Base-by-base conservation (phyloP, 306 rosid species). In the Pyrus betulifolia region DNA sequence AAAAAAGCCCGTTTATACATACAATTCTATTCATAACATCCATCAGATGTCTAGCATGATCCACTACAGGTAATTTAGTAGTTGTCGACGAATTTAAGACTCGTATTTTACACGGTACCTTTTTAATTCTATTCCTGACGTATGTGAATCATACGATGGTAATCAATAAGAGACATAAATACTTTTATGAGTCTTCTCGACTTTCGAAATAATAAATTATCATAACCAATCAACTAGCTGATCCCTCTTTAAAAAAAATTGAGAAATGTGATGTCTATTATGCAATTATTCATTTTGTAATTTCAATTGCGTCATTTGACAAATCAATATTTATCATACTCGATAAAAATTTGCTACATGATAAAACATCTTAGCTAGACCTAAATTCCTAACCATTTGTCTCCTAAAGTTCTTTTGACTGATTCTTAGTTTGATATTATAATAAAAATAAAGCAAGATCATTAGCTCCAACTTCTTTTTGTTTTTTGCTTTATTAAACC, bases 351-450 rank as follows among this genome's bases (percentile, higher is more conserved):
- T 49, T 5, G 55, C 55, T 51, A 51, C 3, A 2, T 51, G 21
- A 17, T 15, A 51, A 51, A 18, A n/a, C 0, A 10, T 8, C 14
- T 7, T 25, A n/a, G 27, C 4, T 78, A 69, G 81, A 25, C n/a
- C 11, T 40, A 73, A 52, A 69, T 57, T 83, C 81, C 71, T 74
- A 75, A 83, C 81, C 77, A 77, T 70, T 74, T 82, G 80, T 82
- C 77, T 65, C 21, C 19, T 2, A 13, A 31, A 67, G 66, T 76
- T 75, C 74, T 3, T 80, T 71, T 77, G 76, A 75, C 82, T 71
- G 70, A 64, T 82, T 74, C n/a, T 67, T 68, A 51, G 30, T 23
- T 51, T 66, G 35, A n/a, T 31, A 66, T 64, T 35, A 35, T 42
- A 12, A 61, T 11, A 27, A 58, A 58, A 58, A 58, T 23, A 60